Percentiles rank a stretch among this genome's conserved stretches.
Conservation (phyloP, 2,329 filamentous ascomycete species). For the Colletotrichum salicis region DNA sequence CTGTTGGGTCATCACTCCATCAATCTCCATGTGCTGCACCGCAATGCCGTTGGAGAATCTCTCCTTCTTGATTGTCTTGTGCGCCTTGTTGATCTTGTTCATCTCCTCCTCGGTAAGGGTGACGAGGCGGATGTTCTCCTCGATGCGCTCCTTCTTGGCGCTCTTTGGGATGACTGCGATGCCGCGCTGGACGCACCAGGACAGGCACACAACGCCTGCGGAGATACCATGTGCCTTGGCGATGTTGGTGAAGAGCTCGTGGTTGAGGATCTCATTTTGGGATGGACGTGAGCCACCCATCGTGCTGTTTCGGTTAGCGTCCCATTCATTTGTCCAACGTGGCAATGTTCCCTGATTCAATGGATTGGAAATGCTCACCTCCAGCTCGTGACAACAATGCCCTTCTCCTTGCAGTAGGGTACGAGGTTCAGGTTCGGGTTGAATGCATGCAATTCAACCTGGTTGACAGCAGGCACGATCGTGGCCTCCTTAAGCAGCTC, state of each 20-base stretch:
- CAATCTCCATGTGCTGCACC: conserved; percentile 34
- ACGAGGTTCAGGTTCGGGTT: conserved; percentile 46
- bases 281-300: conserved; percentile 24
- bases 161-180: conserved; percentile 42
- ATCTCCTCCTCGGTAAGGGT: conserved; percentile 42
- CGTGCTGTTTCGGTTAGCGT: conserved; percentile 1
- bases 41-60: conserved; percentile 38
- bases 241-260: conserved; percentile 40
- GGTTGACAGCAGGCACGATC: conserved; percentile 45
- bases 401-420: conserved; percentile 44
- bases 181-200: conserved; percentile 42
- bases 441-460: conserved; percentile 47
- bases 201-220: conserved; percentile 41
- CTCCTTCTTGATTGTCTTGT: conserved; percentile 38
- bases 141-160: conserved; percentile 37
- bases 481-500: conserved; percentile 39
- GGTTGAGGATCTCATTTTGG: conserved; percentile 36
- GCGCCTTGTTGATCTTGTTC: conserved; percentile 39
- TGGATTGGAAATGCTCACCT: conserved; percentile 33
- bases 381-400: conserved; percentile 46
- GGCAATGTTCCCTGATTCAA: too few relatives aligned
- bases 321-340: not conserved
- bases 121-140: conserved; percentile 41
- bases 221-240: conserved; percentile 40
- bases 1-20: conserved; percentile 38